Evolutionary conservation across 169 alveolate genomes (phyloP), one percentile per base, ranked within the genome.

Genomic region (Plasmodium chabaudi): DNA sequence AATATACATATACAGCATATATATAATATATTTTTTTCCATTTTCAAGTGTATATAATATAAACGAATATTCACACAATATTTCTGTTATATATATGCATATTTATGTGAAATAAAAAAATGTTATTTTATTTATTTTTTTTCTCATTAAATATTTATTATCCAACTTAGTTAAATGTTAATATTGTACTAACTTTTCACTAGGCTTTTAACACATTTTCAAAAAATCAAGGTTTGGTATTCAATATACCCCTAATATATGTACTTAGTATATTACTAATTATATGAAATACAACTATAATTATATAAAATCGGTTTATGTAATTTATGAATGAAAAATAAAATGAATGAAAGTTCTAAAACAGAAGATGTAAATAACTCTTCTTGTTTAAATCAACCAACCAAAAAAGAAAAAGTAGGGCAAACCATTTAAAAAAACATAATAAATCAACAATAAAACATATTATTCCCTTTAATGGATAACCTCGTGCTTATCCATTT

Each of bases 291-390:
- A 3, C 7, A 55, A 44, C 55, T 51, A 57, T 39, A n/a, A 72
- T 56, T 72, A 56, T 56, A 72, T 72, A 51, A 56, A 39, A 56
- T 15, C 9, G 46, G 27, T 72, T 57, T 56, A 56, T 56, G 47
- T 17, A 10, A 56, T 56, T 56, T 72, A 75, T 75, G 64, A 63
- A 75, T 49, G 75, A 47, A 55, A 61, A 42, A 75, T 53, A 63
- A 12, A 63, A 75, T 61, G 67, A 65, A 75, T 49, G 55, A 46
- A 25, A 44, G 60, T 61, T n/a, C 56, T 9, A 75, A 75, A 75
- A 46, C 21, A 44, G 88, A 44, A 42, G 47, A 19, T 42, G 69
- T 63, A 63, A 75, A 23, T 46, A 55, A 12, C 27, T 34, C 70
- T 61, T 61, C 21, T 70, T 19, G 23, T 51, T 6, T 39, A 70